A percentile compares a stretch with the other conserved stretches of the same genome.
phyloP scores from a whole-genome alignment of 208 protist genomes.

The Leishmania lainsoni region DNA sequence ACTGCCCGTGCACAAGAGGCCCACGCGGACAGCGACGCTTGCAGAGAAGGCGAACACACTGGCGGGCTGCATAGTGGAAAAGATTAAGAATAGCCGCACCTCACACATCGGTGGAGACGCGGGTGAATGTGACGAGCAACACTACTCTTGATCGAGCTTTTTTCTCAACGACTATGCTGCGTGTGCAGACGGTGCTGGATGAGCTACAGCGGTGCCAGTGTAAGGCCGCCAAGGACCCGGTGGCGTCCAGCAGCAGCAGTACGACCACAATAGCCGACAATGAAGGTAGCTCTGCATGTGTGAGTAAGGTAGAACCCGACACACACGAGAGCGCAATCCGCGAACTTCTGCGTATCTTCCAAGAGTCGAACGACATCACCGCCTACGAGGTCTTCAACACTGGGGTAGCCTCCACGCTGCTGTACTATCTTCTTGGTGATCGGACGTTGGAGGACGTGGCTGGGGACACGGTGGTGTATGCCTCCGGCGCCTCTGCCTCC shows the following conservation, averaged over 20 bases:
- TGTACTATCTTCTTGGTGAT: conserved; percentile 51
- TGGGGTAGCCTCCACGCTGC: conserved; percentile 35
- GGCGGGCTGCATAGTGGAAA: conserved; percentile 22
- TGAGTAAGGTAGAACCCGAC: background rate
- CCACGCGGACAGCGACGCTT: conserved; percentile 48
- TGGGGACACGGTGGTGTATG: conserved; percentile 28
- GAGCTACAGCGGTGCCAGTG: conserved; percentile 22
- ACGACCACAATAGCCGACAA: background rate
- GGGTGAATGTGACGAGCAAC: conserved; percentile 6
- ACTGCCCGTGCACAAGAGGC: conserved; percentile 38
- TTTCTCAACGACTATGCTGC: conserved; percentile 23
- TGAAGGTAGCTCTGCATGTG: background rate
- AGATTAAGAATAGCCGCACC: conserved; percentile 26
- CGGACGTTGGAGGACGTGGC: conserved; percentile 36
- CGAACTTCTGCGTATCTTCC: conserved; percentile 40
- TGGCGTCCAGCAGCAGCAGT: conserved; percentile 1
- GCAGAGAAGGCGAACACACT: conserved; percentile 45
- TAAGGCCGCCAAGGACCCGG: background rate
- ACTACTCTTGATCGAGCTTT: conserved; percentile 14
- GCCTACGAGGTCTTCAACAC: conserved; percentile 56
- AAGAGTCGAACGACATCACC: conserved; percentile 38
- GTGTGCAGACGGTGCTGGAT: conserved; percentile 22
- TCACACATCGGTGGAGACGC: conserved; percentile 1
- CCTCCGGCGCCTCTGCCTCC: conserved; percentile 38
- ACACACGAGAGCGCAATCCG: conserved; percentile 33